A percentile compares a stretch with the other conserved stretches of the same genome.
Evolutionary conservation across 257 asterid species (phyloP).

Genomic region (Nicotiana otophora): DNA sequence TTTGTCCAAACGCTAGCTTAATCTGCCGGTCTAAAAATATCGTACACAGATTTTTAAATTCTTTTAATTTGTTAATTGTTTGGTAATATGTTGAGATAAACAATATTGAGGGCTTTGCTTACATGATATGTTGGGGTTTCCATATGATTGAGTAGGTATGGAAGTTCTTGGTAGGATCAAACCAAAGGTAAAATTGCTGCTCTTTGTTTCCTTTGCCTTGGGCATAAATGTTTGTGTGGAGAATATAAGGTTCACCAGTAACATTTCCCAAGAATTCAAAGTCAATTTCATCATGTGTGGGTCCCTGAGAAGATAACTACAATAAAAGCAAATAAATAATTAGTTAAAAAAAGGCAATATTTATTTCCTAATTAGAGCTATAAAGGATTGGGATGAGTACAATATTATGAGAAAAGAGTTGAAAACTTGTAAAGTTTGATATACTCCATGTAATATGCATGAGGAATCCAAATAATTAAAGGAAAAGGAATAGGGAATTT

Average conservation of each 20-base stretch:
- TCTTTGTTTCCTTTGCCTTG: slow-evolving; percentile 77
- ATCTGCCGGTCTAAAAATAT: no score
- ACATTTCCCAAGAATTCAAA: slow-evolving; percentile 76
- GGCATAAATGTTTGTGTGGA: slow-evolving; percentile 65
- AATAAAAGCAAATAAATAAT: not conserved
- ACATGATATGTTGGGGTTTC: slow-evolving; percentile 63
- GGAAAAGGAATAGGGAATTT: not conserved
- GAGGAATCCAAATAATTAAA: not conserved
- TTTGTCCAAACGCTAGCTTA: no score
- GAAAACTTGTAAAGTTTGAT: slow-evolving; percentile 1
- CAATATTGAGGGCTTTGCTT: slow-evolving; percentile 15
- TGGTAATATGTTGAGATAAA: not conserved
- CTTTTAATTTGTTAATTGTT: no score
- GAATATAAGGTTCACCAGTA: slow-evolving; percentile 60
- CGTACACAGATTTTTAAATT: no score
- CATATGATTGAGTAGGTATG: slow-evolving; percentile 74
- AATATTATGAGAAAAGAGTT: not conserved
- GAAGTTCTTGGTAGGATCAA: slow-evolving; percentile 74
- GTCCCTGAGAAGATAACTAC: slow-evolving; percentile 81
- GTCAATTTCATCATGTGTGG: slow-evolving; percentile 81
- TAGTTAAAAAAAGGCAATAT: not conserved
- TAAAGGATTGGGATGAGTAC: not conserved
- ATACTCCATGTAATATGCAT: not conserved
- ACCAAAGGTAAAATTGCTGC: slow-evolving; percentile 84
- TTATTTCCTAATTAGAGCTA: not conserved